Percentiles rank a stretch among this genome's conserved stretches.
Evolutionary conservation across 768 basidiomycete genomes (phyloP).

Genomic region (Gloeophyllum trabeum): DNA sequence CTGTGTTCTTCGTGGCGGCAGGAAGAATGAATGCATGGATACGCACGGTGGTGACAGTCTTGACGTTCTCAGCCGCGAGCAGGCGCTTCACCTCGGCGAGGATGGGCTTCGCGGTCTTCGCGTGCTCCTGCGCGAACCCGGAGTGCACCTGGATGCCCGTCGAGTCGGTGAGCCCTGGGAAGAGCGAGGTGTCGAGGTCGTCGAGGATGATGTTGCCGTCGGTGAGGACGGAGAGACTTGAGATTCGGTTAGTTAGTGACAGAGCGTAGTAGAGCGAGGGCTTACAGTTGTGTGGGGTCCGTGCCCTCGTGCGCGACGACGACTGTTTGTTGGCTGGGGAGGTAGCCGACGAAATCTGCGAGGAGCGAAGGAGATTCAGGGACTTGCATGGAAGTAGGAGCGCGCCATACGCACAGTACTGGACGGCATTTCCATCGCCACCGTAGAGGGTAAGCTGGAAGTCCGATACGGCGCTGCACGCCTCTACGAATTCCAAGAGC

Average conservation of each 20-base stretch:
- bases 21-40: constrained; percentile 23
- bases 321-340: constrained; percentile 4
- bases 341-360: constrained; percentile 5
- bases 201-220: constrained; percentile 28
- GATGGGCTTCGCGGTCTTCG: background rate
- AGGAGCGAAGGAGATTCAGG: background rate
- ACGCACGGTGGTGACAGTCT: constrained; percentile 32
- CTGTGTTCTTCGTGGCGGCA: constrained; percentile 24
- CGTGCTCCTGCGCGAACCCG: constrained; percentile 28
- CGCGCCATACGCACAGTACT: constrained; percentile 25
- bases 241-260: background rate
- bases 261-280: background rate
- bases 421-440: constrained; percentile 25
- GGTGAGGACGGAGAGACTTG: constrained; percentile 25
- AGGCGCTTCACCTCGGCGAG: background rate
- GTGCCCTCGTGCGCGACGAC: constrained; percentile 14
- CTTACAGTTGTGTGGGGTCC: constrained; percentile 10
- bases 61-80: constrained; percentile 21
- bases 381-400: background rate
- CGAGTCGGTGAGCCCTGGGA: constrained; percentile 33
- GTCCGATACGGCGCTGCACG: constrained; percentile 32
- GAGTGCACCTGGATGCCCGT: constrained; percentile 40
- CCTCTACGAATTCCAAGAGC: constrained; percentile 16
- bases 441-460: constrained; percentile 35
- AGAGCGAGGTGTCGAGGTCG: constrained; percentile 27